These are phyloP conservation scores for Backusella tuberculispora DNA, from an alignment of 192 early-diverging fungal genomes.

Conservation along the genomic window DNA sequence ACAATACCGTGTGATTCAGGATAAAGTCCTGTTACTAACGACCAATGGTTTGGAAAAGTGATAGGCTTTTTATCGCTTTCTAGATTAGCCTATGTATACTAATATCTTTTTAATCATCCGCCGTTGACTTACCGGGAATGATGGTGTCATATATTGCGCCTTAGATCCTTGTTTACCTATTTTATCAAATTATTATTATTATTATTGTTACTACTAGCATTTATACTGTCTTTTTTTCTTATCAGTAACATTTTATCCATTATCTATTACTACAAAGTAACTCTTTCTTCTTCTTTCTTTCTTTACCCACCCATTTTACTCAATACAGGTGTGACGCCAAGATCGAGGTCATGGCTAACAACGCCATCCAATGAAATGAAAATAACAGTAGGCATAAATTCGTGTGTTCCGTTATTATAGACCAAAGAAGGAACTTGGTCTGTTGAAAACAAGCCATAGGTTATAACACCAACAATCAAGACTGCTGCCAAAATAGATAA, in stretches of 20 bases:
- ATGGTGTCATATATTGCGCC: conserved; percentile 69
- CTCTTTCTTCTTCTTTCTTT: conserved; percentile 16
- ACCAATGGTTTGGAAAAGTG: conserved; percentile 95
- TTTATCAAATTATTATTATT: background rate
- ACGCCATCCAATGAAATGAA: conserved; percentile 89
- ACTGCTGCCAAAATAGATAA: background rate
- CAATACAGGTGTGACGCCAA: conserved; percentile 75
- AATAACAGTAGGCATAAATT: conserved; percentile 69
- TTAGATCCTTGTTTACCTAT: conserved; percentile 53
- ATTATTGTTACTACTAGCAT: no score
- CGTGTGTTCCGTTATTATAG: conserved; percentile 68
- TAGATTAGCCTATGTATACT: background rate
- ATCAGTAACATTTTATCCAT: background rate
- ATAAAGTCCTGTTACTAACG: conserved; percentile 88
- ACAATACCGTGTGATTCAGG: conserved; percentile 94
- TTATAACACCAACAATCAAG: background rate
- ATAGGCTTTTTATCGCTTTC: conserved; percentile 47
- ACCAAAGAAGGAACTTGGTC: conserved; percentile 44
- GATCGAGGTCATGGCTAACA: conserved; percentile 79
- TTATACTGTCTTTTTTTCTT: no score
- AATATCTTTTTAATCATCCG: background rate
- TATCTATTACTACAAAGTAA: background rate
- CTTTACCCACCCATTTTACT: conserved; percentile 61
- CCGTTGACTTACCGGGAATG: conserved; percentile 59
- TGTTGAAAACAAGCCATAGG: background rate